phyloP scores from a whole-genome alignment of 345 rosid species.

The Populus tremula region DNA sequence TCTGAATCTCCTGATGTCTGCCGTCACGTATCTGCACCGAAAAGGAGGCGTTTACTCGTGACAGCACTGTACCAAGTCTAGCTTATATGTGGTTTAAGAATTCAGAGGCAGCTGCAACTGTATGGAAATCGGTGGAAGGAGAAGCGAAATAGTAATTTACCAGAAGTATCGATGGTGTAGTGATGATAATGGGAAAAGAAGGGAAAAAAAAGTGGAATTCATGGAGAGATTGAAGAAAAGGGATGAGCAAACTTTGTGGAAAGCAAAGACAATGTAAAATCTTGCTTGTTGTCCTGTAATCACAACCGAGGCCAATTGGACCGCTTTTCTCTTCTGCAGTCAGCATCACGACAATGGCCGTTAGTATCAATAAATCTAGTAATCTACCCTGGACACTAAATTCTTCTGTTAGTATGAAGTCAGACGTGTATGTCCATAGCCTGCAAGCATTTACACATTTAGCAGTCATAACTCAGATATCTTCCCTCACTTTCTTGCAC shows the following conservation, averaged over 20 bases:
- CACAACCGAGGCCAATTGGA: not conserved
- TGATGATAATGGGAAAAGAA: not conserved
- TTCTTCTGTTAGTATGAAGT: not conserved
- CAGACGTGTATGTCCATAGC: not conserved
- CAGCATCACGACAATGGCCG: not conserved
- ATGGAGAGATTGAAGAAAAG: not conserved
- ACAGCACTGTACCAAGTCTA: not conserved
- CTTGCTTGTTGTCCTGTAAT: not conserved
- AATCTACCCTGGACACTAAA: not conserved
- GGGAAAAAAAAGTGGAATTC: not conserved
- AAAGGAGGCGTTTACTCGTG: not conserved
- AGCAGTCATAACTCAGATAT: not conserved
- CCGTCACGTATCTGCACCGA: not conserved
- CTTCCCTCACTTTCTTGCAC: not conserved
- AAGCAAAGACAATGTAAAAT: not conserved
- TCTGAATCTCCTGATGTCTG: not conserved
- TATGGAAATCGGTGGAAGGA: no score
- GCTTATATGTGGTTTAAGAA: not conserved
- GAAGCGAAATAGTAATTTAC: no score
- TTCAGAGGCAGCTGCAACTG: not conserved
- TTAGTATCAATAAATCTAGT: not conserved
- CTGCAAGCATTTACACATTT: not conserved
- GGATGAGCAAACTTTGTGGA: not conserved
- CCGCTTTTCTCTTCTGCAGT: not conserved
- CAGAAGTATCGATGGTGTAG: no score